Percentiles rank a stretch among this genome's conserved stretches.
These are phyloP conservation scores for Kodamaea ohmeri DNA, from an alignment of 1,139 yeast genomes.

Conservation along the genomic window DNA sequence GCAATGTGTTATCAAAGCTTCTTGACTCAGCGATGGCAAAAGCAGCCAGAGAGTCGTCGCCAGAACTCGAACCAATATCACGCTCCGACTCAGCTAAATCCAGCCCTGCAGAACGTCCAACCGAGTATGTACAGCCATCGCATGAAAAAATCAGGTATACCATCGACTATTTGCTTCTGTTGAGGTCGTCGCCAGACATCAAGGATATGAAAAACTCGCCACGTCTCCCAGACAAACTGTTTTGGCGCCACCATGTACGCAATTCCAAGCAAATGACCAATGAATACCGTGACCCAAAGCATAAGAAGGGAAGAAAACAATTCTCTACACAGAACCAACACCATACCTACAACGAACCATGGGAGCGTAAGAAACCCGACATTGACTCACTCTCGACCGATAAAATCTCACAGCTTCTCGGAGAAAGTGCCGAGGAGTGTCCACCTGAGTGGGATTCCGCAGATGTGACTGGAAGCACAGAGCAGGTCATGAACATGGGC, in stretches of 20 bases:
- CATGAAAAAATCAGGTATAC: conserved; percentile 25
- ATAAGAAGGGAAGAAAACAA: conserved; percentile 15
- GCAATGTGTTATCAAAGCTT: conserved; percentile 41
- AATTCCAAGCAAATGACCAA: conserved; percentile 5
- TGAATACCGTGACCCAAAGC: conserved; percentile 12
- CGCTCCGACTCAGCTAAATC: conserved; percentile 16
- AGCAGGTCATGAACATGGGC: conserved; percentile 42
- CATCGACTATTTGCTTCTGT: conserved; percentile 33
- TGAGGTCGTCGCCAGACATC: conserved; percentile 38
- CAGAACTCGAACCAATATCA: conserved; percentile 31
- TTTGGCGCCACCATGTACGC: conserved; percentile 33
- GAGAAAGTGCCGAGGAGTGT: conserved; percentile 42
- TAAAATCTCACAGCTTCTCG: conserved; percentile 33
- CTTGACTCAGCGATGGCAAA: conserved; percentile 40
- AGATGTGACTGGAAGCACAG: conserved; percentile 26
- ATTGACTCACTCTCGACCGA: conserved; percentile 30
- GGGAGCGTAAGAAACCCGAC: conserved; percentile 33
- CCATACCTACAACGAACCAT: conserved; percentile 18
- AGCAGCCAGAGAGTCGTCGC: conserved; percentile 48
- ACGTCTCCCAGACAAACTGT: conserved; percentile 40
- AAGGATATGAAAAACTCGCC: conserved; percentile 25
- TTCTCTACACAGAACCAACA: conserved; percentile 8
- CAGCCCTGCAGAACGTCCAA: conserved; percentile 10
- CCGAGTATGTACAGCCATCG: conserved; percentile 1
- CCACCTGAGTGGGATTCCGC: conserved; percentile 54